Conservation (phyloP, 2,329 filamentous ascomycete genomes). For the Acrocalymma vagum region DNA sequence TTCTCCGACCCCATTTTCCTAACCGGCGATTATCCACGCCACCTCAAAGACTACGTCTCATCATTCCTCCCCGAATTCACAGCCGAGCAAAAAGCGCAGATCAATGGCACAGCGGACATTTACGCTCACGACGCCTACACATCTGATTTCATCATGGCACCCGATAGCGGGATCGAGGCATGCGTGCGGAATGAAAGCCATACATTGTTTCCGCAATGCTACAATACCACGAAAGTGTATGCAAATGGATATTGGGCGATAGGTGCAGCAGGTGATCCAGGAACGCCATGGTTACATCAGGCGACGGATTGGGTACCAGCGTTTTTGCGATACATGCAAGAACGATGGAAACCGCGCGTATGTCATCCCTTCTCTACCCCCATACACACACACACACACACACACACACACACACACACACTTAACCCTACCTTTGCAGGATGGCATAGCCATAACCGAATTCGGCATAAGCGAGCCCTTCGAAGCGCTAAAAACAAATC, state of each 20-base stretch:
- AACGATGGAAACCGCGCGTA: slow-evolving; percentile 36
- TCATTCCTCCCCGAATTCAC: slow-evolving; percentile 44
- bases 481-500: slow-evolving; percentile 38
- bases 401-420: too few relatives aligned
- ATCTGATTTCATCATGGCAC: slow-evolving; percentile 43
- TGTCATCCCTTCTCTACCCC: slow-evolving; percentile 6
- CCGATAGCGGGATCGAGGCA: slow-evolving; percentile 44
- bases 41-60: slow-evolving; percentile 45
- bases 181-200: slow-evolving; percentile 45
- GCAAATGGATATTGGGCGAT: slow-evolving; percentile 39
- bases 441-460: slow-evolving; percentile 44
- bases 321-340: slow-evolving; percentile 44
- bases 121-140: slow-evolving; percentile 50
- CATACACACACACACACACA: slow-evolving; percentile 1
- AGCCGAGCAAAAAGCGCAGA: slow-evolving; percentile 35
- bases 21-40: slow-evolving; percentile 54
- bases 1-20: slow-evolving; percentile 56
- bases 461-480: slow-evolving; percentile 49
- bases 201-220: slow-evolving; percentile 44
- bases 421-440: slow-evolving; percentile 4
- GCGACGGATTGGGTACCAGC: slow-evolving; percentile 45
- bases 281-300: slow-evolving; percentile 45
- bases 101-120: slow-evolving; percentile 44
- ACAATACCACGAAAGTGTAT: slow-evolving; percentile 44
- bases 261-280: slow-evolving; percentile 39